Percentiles rank a stretch among this genome's conserved stretches.
Evolutionary conservation across 768 basidiomycete genomes (phyloP).

Genomic region (Leccinum variicolor): DNA sequence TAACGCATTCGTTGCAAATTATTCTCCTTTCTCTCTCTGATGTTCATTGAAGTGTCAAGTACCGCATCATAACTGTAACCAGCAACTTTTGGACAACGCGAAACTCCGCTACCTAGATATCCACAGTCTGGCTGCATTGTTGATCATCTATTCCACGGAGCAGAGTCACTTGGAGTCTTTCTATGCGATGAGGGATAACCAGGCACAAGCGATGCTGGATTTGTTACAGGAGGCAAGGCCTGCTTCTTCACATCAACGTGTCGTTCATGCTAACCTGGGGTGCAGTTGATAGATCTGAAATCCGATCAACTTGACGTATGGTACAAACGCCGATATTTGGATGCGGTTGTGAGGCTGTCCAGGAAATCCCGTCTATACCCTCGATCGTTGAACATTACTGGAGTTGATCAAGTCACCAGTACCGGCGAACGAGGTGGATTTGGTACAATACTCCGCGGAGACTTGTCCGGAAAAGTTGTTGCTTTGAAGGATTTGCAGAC

Average conservation of each 20-base stretch:
- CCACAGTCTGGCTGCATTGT: constrained; percentile 21
- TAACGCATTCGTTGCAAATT: not conserved
- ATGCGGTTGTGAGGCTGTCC: constrained; percentile 28
- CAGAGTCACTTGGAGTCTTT: constrained; percentile 13
- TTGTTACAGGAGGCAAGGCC: constrained; percentile 23
- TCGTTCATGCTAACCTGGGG: not conserved
- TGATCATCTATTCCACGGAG: constrained; percentile 20
- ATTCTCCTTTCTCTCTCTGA: not conserved
- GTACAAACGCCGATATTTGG: constrained; percentile 29
- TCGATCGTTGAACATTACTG: constrained; percentile 20
- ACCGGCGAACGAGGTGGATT: constrained; percentile 28
- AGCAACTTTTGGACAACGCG: constrained; percentile 4
- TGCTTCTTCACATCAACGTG: not conserved
- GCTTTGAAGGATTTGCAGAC: constrained; percentile 30
- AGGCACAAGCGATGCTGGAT: constrained; percentile 26
- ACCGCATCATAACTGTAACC: constrained; percentile 19
- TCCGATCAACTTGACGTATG: constrained; percentile 19
- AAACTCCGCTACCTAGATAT: constrained; percentile 22
- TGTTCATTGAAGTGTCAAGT: constrained; percentile 14
- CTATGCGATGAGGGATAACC: constrained; percentile 18
- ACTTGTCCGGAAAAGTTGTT: constrained; percentile 23
- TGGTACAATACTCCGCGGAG: constrained; percentile 32
- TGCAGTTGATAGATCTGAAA: constrained; percentile 24
- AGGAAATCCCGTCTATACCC: constrained; percentile 29
- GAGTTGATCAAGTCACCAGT: constrained; percentile 7